A percentile compares a stretch with the other conserved stretches of the same genome.
Conservation (phyloP, 768 basidiomycete genomes). For the Pisolithus tinctorius region DNA sequence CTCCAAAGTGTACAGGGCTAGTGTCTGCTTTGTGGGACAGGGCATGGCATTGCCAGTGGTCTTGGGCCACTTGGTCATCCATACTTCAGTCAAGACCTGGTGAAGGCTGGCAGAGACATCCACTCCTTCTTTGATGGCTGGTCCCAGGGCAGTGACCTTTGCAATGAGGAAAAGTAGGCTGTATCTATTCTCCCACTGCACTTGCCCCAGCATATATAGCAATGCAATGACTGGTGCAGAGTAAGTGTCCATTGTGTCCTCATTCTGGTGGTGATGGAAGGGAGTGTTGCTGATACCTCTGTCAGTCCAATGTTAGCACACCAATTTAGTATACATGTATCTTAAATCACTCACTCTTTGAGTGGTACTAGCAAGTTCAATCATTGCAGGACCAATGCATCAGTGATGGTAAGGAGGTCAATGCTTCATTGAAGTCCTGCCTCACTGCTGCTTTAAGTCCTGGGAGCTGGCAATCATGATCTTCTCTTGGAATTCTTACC, state of each 20-base stretch:
- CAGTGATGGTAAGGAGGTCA: background rate
- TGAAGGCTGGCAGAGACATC: constrained; percentile 4
- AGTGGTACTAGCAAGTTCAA: constrained; percentile 8
- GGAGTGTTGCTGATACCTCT: constrained; percentile 19
- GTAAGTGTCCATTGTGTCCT: constrained; percentile 11
- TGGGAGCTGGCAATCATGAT: background rate
- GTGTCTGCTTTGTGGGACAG: constrained; percentile 11
- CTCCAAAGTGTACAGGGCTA: background rate
- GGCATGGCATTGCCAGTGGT: background rate
- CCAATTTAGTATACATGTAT: background rate
- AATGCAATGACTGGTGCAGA: background rate
- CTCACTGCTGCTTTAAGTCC: background rate
- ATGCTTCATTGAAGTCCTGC: constrained; percentile 1
- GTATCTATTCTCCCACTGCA: too few relatives aligned
- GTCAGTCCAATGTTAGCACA: background rate
- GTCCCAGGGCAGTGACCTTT: background rate
- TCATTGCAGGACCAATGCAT: constrained; percentile 6
- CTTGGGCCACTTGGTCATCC: constrained; percentile 6
- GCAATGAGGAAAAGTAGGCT: background rate
- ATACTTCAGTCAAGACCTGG: background rate
- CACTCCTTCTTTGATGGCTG: background rate
- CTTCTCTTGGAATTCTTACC: background rate
- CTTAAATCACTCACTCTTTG: background rate
- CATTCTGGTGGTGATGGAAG: constrained; percentile 14
- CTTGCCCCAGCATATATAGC: background rate